Percentiles rank a stretch among this genome's conserved stretches.
Evolutionary conservation across 1,284 basidiomycete species (phyloP).

Genomic region (Cryptococcus depauperatus): DNA sequence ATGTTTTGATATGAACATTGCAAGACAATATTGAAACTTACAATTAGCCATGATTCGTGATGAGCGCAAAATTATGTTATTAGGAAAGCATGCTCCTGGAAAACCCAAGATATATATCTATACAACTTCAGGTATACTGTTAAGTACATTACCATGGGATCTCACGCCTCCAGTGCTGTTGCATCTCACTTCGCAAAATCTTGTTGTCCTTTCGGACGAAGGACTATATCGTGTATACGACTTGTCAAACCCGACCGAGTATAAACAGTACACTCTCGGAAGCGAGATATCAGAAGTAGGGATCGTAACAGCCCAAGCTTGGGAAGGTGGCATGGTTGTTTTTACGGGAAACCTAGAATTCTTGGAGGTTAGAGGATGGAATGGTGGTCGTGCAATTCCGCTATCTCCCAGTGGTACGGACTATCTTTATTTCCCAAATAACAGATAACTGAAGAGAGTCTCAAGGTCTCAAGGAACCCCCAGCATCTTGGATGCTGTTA

Average conservation of each 20-base stretch:
- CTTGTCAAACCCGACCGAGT: constrained; percentile 62
- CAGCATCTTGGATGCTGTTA: constrained; percentile 73
- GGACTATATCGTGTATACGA: constrained; percentile 86
- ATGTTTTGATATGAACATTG: too few species aligned
- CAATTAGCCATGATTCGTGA: constrained; percentile 75
- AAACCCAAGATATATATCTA: constrained; percentile 56
- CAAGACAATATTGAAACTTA: not conserved
- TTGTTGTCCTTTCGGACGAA: constrained; percentile 84
- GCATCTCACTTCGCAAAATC: constrained; percentile 44
- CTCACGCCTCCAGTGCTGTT: constrained; percentile 33
- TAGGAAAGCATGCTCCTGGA: constrained; percentile 58
- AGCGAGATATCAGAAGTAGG: constrained; percentile 76
- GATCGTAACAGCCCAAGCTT: constrained; percentile 73
- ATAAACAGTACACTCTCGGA: constrained; percentile 76
- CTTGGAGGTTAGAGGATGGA: constrained; percentile 78
- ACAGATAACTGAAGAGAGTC: too few species aligned
- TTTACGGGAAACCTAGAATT: constrained; percentile 68
- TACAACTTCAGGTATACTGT: constrained; percentile 44
- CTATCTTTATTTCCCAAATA: too few species aligned
- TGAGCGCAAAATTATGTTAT: constrained; percentile 65
- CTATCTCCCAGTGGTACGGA: constrained; percentile 61
- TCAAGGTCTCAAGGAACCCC: constrained; percentile 69
- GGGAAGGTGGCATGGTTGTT: constrained; percentile 79
- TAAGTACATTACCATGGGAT: constrained; percentile 47
- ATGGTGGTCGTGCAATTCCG: constrained; percentile 58